Conservation (phyloP, 805 yeast genomes). For the Yamadazyma laniorum region DNA sequence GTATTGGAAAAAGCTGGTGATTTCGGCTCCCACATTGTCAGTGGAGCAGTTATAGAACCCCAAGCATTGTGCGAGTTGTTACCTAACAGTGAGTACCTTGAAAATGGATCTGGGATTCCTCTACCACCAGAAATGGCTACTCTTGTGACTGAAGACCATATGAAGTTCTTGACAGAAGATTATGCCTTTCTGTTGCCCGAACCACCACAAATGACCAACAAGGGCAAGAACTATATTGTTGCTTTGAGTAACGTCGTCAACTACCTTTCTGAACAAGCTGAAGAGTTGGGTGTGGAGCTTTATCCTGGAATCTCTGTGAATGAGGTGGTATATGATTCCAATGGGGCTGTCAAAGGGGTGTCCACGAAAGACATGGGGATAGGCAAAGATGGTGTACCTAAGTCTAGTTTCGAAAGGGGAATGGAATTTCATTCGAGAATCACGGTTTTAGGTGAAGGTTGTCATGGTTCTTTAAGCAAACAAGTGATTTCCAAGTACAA, state of each 20-base stretch:
- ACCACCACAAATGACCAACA: slow-evolving; percentile 86
- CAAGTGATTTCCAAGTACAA: slow-evolving; percentile 67
- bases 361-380: slow-evolving; percentile 95
- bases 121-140: slow-evolving; percentile 78
- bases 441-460: slow-evolving; percentile 95
- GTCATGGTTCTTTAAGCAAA: slow-evolving; percentile 91
- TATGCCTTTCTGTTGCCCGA: slow-evolving; percentile 76
- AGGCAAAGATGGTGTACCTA: slow-evolving; percentile 70
- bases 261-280: slow-evolving; percentile 84
- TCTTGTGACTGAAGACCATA: slow-evolving; percentile 67
- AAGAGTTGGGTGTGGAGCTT: slow-evolving; percentile 88
- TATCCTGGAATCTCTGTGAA: slow-evolving; percentile 88
- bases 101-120: slow-evolving; percentile 60
- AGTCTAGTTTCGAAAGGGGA: slow-evolving; percentile 86
- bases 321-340: slow-evolving; percentile 61
- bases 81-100: slow-evolving; percentile 55
- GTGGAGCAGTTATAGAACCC: slow-evolving; percentile 95
- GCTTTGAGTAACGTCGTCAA: slow-evolving; percentile 79
- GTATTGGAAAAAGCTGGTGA: slow-evolving; percentile 91
- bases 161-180: slow-evolving; percentile 65
- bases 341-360: slow-evolving; percentile 71
- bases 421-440: slow-evolving; percentile 93
- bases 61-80: slow-evolving; percentile 80
- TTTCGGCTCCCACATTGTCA: slow-evolving; percentile 86
- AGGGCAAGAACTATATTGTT: slow-evolving; percentile 79